A percentile compares a stretch with the other conserved stretches of the same genome.
Evolutionary conservation across 495 filamentous ascomycete genomes (phyloP).

Genomic region (Trichocladium uniseriatum): DNA sequence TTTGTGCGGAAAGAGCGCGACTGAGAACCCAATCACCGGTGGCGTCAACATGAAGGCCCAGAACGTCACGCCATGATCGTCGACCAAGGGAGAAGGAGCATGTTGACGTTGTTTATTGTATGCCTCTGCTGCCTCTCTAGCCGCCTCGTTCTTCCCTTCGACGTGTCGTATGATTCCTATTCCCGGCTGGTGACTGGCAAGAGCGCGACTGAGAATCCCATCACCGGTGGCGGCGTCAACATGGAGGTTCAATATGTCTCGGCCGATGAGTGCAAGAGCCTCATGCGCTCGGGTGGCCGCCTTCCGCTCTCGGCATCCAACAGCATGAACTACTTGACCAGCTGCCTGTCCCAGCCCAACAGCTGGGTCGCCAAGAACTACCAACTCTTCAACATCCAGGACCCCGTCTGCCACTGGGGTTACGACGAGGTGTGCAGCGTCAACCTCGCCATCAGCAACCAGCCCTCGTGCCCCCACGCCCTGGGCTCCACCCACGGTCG

Average conservation of each 20-base stretch:
- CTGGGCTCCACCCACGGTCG: slow-evolving; percentile 18
- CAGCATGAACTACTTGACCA: slow-evolving; percentile 35
- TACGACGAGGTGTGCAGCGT: slow-evolving; percentile 32
- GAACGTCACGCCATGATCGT: no score
- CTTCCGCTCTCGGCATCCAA: slow-evolving; percentile 35
- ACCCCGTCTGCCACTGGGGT: slow-evolving; percentile 29
- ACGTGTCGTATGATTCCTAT: slow-evolving; percentile 38
- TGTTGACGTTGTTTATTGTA: no score
- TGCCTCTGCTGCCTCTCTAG: no score
- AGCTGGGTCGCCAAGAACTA: slow-evolving; percentile 31
- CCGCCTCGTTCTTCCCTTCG: no score
- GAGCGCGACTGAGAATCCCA: slow-evolving; percentile 23
- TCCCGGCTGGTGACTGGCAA: slow-evolving; percentile 34
- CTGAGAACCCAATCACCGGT: no score
- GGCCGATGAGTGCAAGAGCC: slow-evolving; percentile 23
- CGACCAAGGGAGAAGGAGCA: no score
- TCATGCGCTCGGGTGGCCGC: slow-evolving; percentile 26
- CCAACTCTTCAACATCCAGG: slow-evolving; percentile 31
- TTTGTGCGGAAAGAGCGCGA: no score
- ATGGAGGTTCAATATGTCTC: slow-evolving; percentile 29
- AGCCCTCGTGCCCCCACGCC: slow-evolving; percentile 27
- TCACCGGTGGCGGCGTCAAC: slow-evolving; percentile 27
- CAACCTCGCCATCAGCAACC: slow-evolving; percentile 31
- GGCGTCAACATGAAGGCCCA: no score
- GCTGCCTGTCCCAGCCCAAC: slow-evolving; percentile 26